Conservation (phyloP, 345 rosid species). For the Linum trigynum region DNA sequence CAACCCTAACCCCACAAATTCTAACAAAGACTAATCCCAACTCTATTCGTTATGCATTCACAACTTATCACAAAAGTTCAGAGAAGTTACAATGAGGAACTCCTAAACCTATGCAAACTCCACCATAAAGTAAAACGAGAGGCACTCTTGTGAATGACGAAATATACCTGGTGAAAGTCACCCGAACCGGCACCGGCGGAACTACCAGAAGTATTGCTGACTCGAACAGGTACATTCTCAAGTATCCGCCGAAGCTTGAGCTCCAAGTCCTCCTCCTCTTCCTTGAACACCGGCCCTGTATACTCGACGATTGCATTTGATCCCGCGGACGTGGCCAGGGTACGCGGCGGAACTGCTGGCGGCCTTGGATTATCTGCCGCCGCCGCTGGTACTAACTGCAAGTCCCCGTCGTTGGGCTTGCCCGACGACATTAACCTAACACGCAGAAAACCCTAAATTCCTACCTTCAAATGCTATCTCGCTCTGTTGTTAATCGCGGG, state of each 20-base stretch:
- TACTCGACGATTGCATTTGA: conserved; percentile 51
- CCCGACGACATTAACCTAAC: conserved; percentile 41
- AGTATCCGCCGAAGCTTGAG: conserved; percentile 80
- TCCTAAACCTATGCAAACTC: too few species aligned
- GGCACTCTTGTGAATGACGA: too few species aligned
- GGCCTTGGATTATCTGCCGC: conserved; percentile 8
- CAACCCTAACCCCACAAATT: too few species aligned
- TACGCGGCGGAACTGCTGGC: conserved; percentile 29
- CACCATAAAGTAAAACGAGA: too few species aligned
- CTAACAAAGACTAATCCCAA: too few species aligned
- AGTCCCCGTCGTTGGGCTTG: conserved; percentile 35
- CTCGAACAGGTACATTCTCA: conserved; percentile 92
- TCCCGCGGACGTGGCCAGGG: conserved; percentile 11
- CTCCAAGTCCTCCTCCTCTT: conserved; percentile 88
- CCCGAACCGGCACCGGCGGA: conserved; percentile 96
- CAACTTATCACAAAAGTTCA: too few species aligned
- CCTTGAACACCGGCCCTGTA: conserved; percentile 54
- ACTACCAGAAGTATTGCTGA: conserved; percentile 89
- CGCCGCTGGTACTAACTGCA: conserved; percentile 37
- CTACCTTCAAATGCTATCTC: background rate
- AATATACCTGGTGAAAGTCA: conserved; percentile 82
- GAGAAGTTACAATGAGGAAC: too few species aligned
- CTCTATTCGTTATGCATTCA: too few species aligned
- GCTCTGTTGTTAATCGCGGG: too few species aligned
- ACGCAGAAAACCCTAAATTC: conserved; percentile 28